Evolutionary conservation across 345 rosid species (phyloP).

Genomic region (Dimocarpus longan): DNA sequence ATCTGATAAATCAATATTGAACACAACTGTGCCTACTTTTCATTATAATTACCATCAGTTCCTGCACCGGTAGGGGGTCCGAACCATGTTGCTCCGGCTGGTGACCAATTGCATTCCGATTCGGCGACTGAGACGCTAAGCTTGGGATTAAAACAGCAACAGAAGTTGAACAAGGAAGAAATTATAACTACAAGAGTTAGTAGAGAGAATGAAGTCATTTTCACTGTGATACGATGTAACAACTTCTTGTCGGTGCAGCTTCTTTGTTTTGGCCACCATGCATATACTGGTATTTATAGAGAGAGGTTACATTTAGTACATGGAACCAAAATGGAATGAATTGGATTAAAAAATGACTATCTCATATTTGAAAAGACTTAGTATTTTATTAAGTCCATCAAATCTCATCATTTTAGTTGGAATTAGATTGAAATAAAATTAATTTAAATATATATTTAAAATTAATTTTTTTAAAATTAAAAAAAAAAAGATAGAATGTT

Average conservation of each 20-base stretch:
- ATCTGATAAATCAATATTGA: no score
- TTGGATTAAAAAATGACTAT: no score
- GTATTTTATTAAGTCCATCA: no score
- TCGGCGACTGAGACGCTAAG: slow-evolving; percentile 27
- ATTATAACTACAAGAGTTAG: slow-evolving; percentile 1
- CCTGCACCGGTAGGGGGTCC: slow-evolving; percentile 57
- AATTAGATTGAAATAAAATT: no score
- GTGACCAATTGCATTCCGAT: slow-evolving; percentile 36
- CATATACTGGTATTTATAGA: slow-evolving; percentile 19
- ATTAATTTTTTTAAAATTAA: no score
- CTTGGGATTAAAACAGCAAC: slow-evolving; percentile 43
- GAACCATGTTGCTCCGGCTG: slow-evolving; percentile 65
- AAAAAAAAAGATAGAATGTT: no score
- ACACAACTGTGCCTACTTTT: background rate
- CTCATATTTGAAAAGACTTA: no score
- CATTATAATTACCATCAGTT: slow-evolving; percentile 41
- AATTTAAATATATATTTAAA: no score
- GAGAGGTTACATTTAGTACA: no score
- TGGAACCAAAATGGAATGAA: no score
- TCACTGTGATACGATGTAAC: background rate
- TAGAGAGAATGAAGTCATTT: background rate
- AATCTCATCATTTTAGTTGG: no score
- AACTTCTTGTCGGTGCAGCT: background rate
- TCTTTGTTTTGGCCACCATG: background rate
- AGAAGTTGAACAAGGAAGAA: slow-evolving; percentile 11